These are phyloP conservation scores for Murraya koenigii DNA, from an alignment of 345 rosid genomes.

Conservation along the genomic window DNA sequence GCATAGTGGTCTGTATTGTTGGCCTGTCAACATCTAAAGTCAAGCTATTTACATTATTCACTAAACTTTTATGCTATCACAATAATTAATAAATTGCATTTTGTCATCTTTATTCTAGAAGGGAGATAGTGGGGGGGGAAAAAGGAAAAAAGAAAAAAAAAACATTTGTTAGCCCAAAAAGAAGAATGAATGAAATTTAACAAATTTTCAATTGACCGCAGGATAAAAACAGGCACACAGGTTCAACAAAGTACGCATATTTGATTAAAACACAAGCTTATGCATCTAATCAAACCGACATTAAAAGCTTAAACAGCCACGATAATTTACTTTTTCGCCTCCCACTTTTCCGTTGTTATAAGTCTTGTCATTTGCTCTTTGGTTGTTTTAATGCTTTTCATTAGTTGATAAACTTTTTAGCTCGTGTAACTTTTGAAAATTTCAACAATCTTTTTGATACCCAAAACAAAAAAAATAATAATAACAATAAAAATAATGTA, in stretches of 20 bases:
- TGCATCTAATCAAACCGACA: constrained; percentile 25
- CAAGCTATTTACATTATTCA: constrained; percentile 9
- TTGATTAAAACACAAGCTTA: neutral
- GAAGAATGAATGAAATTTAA: neutral
- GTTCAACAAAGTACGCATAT: neutral
- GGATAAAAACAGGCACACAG: neutral
- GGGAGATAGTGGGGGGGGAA: neutral
- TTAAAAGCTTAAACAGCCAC: constrained; percentile 15
- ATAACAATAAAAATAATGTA: neutral
- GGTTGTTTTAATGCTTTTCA: neutral
- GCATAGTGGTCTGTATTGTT: neutral
- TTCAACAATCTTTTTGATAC: too few relatives aligned
- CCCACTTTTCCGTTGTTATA: neutral
- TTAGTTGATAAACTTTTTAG: neutral
- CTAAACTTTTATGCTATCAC: neutral
- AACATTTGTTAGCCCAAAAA: neutral
- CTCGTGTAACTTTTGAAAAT: too few relatives aligned
- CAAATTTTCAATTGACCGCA: constrained; percentile 8
- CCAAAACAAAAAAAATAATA: too few relatives aligned
- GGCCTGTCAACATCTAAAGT: constrained; percentile 24
- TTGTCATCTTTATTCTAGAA: neutral
- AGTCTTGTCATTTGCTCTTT: neutral
- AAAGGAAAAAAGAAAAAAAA: too few relatives aligned
- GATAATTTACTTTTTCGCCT: neutral
- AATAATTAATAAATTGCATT: neutral